Percentiles rank a stretch among this genome's conserved stretches.
Conservation (phyloP, 2,329 filamentous ascomycete genomes). For the Fusarium succisae region DNA sequence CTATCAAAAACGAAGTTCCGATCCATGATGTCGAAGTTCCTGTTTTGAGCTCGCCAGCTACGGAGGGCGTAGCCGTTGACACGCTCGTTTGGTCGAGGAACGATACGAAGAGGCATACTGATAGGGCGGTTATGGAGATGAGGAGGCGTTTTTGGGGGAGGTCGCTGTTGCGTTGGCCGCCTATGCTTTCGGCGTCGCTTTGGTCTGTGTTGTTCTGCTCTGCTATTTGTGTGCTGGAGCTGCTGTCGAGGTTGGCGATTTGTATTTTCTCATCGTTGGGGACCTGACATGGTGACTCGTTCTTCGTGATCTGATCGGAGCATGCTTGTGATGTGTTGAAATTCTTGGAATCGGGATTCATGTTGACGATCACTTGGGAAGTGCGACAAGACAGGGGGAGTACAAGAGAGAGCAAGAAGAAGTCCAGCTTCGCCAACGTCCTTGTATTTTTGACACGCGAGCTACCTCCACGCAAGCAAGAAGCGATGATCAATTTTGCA, state of each 20-base stretch:
- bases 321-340: background rate
- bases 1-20: background rate
- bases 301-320: background rate
- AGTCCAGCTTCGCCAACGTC: too few relatives aligned
- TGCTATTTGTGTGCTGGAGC: background rate
- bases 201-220: background rate
- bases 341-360: background rate
- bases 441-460: background rate
- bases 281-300: background rate
- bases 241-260: background rate
- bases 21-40: background rate
- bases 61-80: background rate
- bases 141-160: slow-evolving; percentile 48
- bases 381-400: too few relatives aligned
- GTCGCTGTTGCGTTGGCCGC: slow-evolving; percentile 46
- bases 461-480: background rate
- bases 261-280: background rate
- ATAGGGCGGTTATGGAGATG: slow-evolving; percentile 21
- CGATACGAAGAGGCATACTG: background rate
- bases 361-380: background rate
- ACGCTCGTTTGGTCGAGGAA: background rate
- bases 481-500: background rate
- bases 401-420: too few relatives aligned
- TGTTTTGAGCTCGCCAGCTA: background rate
- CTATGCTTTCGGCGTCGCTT: slow-evolving; percentile 34